A percentile compares a stretch with the other conserved stretches of the same genome.
These are phyloP conservation scores for Chernovozyma aurita DNA, from an alignment of 1,139 yeast genomes.

Conservation along the genomic window DNA sequence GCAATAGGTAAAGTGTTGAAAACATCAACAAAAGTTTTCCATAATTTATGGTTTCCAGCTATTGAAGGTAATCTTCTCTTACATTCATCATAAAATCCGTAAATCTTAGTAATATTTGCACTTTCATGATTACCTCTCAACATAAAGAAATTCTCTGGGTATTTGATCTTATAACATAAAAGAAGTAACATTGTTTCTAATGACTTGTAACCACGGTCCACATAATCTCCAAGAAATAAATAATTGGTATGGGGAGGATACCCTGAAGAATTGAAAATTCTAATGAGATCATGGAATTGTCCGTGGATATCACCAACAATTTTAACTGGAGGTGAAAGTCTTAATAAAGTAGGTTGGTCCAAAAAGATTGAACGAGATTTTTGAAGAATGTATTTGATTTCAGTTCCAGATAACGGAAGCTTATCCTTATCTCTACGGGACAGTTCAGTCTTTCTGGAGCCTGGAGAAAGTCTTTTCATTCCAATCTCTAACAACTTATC, in stretches of 20 bases:
- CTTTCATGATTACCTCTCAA: conserved; percentile 83
- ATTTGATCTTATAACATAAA: conserved; percentile 72
- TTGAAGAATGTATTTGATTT: conserved; percentile 60
- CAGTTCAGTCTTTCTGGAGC: conserved; percentile 16
- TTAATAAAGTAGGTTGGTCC: conserved; percentile 72
- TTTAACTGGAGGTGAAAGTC: conserved; percentile 79
- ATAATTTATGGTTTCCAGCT: conserved; percentile 47
- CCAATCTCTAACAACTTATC: conserved; percentile 50
- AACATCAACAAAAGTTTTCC: conserved; percentile 78
- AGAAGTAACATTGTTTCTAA: conserved; percentile 71
- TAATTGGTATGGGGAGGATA: conserved; percentile 78
- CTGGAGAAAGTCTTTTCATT: conserved; percentile 16
- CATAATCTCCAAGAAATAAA: conserved; percentile 79
- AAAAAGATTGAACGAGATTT: conserved; percentile 67
- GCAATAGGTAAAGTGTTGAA: conserved; percentile 85
- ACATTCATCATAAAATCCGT: conserved; percentile 87
- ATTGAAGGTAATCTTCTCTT: conserved; percentile 63
- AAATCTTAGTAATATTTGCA: conserved; percentile 78
- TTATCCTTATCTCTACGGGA: conserved; percentile 21
- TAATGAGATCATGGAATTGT: conserved; percentile 68
- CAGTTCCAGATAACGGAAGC: conserved; percentile 45
- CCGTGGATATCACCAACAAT: conserved; percentile 89
- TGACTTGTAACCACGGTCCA: conserved; percentile 81
- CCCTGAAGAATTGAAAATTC: conserved; percentile 75
- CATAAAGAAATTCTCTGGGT: conserved; percentile 80